Base-by-base conservation (phyloP, 129 eudicot species). In the Artemisia annua region DNA sequence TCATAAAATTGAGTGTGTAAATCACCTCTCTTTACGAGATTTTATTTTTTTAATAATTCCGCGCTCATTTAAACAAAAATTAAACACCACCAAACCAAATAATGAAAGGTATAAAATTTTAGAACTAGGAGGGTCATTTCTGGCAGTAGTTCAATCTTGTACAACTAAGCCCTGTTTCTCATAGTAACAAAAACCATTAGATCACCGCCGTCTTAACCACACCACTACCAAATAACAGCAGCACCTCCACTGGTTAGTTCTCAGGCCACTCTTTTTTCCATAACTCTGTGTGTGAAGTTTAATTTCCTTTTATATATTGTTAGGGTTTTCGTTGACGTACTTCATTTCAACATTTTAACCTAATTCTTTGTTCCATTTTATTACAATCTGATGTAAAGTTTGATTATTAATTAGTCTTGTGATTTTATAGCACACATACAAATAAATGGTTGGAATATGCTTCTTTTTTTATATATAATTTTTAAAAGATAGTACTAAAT, bases 171-270 rank as follows among this genome's bases (percentile, higher is more conserved):
- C 63, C 53, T 13, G 54, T 51, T 61, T 46, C 13, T 24, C 24
- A 9, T n/a, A 48, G 48, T 60, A 30, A 60, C 3, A 62, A 16
- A 50, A n/a, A 28, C 18, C 75, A 51, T 46, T 63, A 46, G 46
- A 73, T 74, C 78, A 63, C 64, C 64, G 64, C 52, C 71, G 76
- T 72, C 76, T 71, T 28, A 12, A 53, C 12, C 6, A 19, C 75
- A 43, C 56, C 53, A 39, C 7, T 48, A 71, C 56, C 65, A 13
- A 56, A 8, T 44, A 71, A 11, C 44, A 44, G 44, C 75, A 12
- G 39, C 71, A 62, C 55, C 78, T 51, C 63, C n/a, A 30, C 71
- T 14, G 78, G 78, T 74, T 32, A 53, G 71, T 74, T 64, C 30
- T 32, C 39, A 52, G 35, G 46, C 44, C 53, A 28, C 52, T 49